These are phyloP conservation scores for Fusarium robinianum DNA, from an alignment of 2,329 filamentous ascomycete species.

Conservation along the genomic window DNA sequence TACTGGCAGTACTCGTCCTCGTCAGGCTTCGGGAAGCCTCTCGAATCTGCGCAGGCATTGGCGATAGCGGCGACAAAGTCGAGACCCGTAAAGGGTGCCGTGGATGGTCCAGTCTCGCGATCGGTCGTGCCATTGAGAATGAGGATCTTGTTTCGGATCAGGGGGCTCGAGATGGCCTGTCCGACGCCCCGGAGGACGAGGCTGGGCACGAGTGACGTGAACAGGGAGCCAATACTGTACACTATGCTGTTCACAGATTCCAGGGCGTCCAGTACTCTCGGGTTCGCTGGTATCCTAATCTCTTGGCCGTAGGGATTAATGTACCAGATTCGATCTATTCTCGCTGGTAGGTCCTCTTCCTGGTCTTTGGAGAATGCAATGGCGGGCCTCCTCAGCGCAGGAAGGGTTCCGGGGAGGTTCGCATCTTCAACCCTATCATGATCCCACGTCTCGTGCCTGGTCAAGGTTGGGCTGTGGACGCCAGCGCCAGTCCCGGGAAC, in stretches of 20 bases:
- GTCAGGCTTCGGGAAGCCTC: conserved; percentile 48
- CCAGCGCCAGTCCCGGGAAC: conserved; percentile 39
- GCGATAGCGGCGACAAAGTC: conserved; percentile 85
- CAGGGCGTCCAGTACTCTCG: conserved; percentile 74
- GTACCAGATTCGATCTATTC: conserved; percentile 89
- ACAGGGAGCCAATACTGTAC: conserved; percentile 93
- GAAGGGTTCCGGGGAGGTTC: conserved; percentile 79
- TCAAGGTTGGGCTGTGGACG: conserved; percentile 36
- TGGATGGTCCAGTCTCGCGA: conserved; percentile 78
- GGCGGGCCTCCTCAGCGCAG: conserved; percentile 77
- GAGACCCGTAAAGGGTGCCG: conserved; percentile 67
- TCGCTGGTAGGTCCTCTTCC: conserved; percentile 74
- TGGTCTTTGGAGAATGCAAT: conserved; percentile 79
- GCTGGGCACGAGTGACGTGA: conserved; percentile 85
- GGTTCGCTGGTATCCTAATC: conserved; percentile 82
- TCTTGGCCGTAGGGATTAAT: conserved; percentile 99
- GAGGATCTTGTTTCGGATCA: conserved; percentile 71
- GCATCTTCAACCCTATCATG: conserved; percentile 77
- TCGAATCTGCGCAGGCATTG: conserved; percentile 72
- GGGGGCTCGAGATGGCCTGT: conserved; percentile 52
- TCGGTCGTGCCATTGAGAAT: conserved; percentile 85
- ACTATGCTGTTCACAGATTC: conserved; percentile 69
- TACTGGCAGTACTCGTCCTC: conserved; percentile 64
- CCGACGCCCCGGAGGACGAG: conserved; percentile 77
- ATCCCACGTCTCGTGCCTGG: conserved; percentile 54